Conservation (phyloP, 2,329 filamentous ascomycete species). For the Microdochium paspali region DNA sequence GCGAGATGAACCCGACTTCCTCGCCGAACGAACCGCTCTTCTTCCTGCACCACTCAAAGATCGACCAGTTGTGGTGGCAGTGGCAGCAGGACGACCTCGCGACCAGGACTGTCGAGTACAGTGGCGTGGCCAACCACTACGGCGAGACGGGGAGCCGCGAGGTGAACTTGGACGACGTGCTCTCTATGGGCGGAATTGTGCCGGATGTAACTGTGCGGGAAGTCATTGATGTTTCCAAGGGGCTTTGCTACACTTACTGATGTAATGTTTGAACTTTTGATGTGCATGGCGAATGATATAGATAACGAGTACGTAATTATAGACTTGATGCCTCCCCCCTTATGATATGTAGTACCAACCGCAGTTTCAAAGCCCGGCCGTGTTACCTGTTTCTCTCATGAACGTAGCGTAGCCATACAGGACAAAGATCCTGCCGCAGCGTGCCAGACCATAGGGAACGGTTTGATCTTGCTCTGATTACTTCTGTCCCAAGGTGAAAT, state of each 20-base stretch:
- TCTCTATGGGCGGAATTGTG: background rate
- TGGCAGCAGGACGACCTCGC: conserved; percentile 12
- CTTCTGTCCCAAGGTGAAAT: too few relatives aligned
- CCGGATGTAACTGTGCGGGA: background rate
- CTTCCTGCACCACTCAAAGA: conserved; percentile 19
- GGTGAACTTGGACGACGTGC: background rate
- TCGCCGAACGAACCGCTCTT: conserved; percentile 18
- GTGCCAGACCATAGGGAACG: too few relatives aligned
- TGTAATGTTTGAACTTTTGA: too few relatives aligned
- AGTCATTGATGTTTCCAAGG: background rate
- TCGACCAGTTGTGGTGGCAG: conserved; percentile 18
- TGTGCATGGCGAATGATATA: too few relatives aligned
- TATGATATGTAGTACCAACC: too few relatives aligned
- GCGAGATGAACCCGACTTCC: conserved; percentile 16
- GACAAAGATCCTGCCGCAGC: too few relatives aligned
- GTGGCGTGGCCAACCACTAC: background rate
- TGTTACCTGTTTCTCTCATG: too few relatives aligned
- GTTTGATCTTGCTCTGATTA: too few relatives aligned
- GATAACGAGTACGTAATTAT: too few relatives aligned
- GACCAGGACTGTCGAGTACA: background rate
- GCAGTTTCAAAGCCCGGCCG: too few relatives aligned
- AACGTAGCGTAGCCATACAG: too few relatives aligned
- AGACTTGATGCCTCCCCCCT: too few relatives aligned
- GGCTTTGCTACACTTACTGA: background rate
- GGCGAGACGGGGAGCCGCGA: background rate